These are phyloP conservation scores for Hypoxylon sp. DNA, from an alignment of 2,329 filamentous ascomycete genomes.

Conservation along the genomic window DNA sequence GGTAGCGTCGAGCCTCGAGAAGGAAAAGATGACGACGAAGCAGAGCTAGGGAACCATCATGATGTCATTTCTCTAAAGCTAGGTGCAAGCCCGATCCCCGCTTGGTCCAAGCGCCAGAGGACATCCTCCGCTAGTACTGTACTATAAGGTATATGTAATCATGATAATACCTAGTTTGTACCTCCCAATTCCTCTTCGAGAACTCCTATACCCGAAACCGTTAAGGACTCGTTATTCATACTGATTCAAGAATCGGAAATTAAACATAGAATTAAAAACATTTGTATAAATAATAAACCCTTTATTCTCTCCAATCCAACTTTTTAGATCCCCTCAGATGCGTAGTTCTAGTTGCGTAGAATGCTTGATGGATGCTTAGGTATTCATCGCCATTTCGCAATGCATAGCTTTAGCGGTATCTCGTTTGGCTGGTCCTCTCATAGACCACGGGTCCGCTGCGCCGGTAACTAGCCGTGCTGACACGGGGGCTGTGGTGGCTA, in stretches of 20 bases:
- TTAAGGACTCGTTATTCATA: conserved; percentile 18
- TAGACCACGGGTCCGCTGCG: conserved; percentile 59
- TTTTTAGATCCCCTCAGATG: background rate
- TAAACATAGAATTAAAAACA: conserved; percentile 34
- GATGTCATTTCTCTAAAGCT: conserved; percentile 40
- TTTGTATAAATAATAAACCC: conserved; percentile 9
- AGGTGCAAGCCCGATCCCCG: conserved; percentile 26
- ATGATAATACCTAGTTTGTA: background rate
- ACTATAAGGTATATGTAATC: no score
- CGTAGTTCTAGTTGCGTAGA: conserved; percentile 2
- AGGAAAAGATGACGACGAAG: conserved; percentile 35
- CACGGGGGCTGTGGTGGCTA: conserved; percentile 58
- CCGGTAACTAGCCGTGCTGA: conserved; percentile 58
- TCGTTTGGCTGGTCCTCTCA: conserved; percentile 57
- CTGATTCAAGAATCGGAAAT: conserved; percentile 12
- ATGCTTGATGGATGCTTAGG: background rate
- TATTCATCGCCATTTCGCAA: background rate
- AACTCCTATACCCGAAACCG: conserved; percentile 3
- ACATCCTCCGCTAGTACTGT: background rate
- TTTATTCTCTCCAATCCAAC: conserved; percentile 14
- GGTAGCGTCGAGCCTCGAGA: conserved; percentile 16
- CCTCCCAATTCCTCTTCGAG: conserved; percentile 7
- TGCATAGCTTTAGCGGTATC: conserved; percentile 47
- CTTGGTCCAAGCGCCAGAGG: conserved; percentile 22
- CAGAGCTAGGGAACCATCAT: conserved; percentile 36